Base-by-base conservation (phyloP, 2,329 filamentous ascomycete genomes). In the Tolypocladium tundrense region DNA sequence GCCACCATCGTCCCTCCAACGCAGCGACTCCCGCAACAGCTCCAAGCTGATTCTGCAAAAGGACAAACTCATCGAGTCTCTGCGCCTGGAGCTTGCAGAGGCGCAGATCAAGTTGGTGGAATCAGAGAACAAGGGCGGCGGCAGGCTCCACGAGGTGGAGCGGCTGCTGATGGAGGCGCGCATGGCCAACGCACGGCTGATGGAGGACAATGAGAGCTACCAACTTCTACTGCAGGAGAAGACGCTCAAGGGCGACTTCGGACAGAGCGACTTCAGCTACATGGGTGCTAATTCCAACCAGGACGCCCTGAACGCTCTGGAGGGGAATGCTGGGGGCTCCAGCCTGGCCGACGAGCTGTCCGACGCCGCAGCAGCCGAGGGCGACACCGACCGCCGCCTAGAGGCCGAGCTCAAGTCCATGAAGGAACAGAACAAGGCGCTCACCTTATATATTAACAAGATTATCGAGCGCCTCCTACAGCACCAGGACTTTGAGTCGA, bases 141-240 rank as follows among this genome's bases (percentile, higher is more conserved):
- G 91, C 52, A 86, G 89, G 35, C 77, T 96, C 68, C 88, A 90
- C 64, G 91, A 96, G 72, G 83, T 97, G n/a, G 92, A 97, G 75
- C 88, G 88, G 66, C 84, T 90, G 63, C 82, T 97, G 56, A 86
- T 97, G 74, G 93, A 97, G 69, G 88, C 91, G 43, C 90, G 92
- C 67, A 94, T 97, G 88, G 88, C 91, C 64, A 99, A 97, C 69
- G 94, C 94, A 58, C 85, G 92, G 52, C 79, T 99, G 62, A 94
- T 97, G 89, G 94, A 99, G 75, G 94, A 99, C 73, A 97, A 97
- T 68, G 94, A 99, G 74, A 96, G 91, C 74, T 99, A 96, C 74
- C 93, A 97, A 73, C 82, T 97, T 42, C 84, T 99, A 21, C 84
- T 99, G 31, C 91, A 91, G 68, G 92, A 97, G 73, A 93, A 91